Conservation (phyloP, 257 asterid genomes). For the Solanum corneliomulleri region DNA sequence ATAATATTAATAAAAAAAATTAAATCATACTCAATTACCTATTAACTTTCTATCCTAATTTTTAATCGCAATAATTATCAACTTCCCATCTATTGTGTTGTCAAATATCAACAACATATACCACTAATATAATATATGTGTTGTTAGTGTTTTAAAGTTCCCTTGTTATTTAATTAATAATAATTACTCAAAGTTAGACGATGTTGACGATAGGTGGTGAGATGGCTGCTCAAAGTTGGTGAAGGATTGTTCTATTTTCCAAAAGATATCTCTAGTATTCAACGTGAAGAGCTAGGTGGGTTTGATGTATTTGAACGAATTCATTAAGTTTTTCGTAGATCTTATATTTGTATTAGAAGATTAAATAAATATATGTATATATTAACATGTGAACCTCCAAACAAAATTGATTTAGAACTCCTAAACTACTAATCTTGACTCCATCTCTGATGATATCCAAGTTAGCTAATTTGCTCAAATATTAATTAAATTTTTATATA, state of each 20-base stretch:
- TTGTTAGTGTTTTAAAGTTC: background rate
- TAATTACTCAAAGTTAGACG: background rate
- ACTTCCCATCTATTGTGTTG: background rate
- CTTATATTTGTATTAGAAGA: too few relatives aligned
- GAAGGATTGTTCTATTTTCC: background rate
- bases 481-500: too few relatives aligned
- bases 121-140: background rate
- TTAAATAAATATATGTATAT: too few relatives aligned
- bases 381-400: too few relatives aligned
- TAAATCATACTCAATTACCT: rapidly evolving
- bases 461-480: background rate
- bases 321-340: too few relatives aligned
- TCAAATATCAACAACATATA: background rate
- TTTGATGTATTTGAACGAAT: too few relatives aligned
- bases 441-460: background rate
- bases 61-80: too few relatives aligned
- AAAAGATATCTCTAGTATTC: too few relatives aligned
- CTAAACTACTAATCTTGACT: too few relatives aligned
- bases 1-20: background rate
- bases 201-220: background rate
- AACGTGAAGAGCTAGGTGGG: too few relatives aligned
- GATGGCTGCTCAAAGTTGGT: background rate
- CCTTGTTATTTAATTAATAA: background rate
- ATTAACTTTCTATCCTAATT: background rate
- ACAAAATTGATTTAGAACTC: too few relatives aligned